These are phyloP conservation scores for Rhexocercosporidium sp. DNA, from an alignment of 2,329 filamentous ascomycete species.

Conservation along the genomic window DNA sequence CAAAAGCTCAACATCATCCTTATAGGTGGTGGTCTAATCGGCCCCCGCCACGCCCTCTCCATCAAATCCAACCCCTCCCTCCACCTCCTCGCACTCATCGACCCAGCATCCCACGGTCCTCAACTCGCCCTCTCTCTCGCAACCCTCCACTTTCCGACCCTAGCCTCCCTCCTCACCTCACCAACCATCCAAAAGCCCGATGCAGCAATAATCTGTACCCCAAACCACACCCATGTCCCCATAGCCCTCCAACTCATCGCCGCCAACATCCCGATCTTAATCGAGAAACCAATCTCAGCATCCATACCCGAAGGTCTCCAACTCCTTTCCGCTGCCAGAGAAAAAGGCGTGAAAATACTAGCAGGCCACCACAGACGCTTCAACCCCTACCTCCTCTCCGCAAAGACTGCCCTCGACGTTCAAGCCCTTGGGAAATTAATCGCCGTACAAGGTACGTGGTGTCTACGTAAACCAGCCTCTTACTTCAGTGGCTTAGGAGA, in stretches of 20 bases:
- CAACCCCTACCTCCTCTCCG: conserved; percentile 58
- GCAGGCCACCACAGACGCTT: conserved; percentile 65
- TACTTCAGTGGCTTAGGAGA: conserved; percentile 56
- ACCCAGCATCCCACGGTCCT: conserved; percentile 48
- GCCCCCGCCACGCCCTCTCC: conserved; percentile 54
- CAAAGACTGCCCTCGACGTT: conserved; percentile 51
- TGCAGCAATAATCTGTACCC: conserved; percentile 63
- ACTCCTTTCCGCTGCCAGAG: conserved; percentile 39
- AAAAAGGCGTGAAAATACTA: conserved; percentile 49
- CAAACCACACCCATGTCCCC: conserved; percentile 61
- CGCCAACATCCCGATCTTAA: conserved; percentile 56
- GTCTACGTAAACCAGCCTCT: conserved; percentile 52
- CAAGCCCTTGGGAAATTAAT: conserved; percentile 52
- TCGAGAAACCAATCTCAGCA: conserved; percentile 61
- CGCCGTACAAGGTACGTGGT: conserved; percentile 61
- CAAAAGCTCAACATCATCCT: conserved; percentile 47
- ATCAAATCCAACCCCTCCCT: conserved; percentile 47
- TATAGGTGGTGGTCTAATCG: conserved; percentile 53
- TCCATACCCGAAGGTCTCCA: conserved; percentile 45
- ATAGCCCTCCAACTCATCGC: conserved; percentile 54
- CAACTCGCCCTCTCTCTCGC: conserved; percentile 45
- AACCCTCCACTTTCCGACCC: conserved; percentile 47
- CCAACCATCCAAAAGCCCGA: conserved; percentile 48
- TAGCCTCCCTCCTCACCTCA: conserved; percentile 49
- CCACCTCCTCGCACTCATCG: conserved; percentile 51